Evolutionary conservation across 495 filamentous ascomycete genomes (phyloP).

Genomic region (Aspergillus cavernicola): DNA sequence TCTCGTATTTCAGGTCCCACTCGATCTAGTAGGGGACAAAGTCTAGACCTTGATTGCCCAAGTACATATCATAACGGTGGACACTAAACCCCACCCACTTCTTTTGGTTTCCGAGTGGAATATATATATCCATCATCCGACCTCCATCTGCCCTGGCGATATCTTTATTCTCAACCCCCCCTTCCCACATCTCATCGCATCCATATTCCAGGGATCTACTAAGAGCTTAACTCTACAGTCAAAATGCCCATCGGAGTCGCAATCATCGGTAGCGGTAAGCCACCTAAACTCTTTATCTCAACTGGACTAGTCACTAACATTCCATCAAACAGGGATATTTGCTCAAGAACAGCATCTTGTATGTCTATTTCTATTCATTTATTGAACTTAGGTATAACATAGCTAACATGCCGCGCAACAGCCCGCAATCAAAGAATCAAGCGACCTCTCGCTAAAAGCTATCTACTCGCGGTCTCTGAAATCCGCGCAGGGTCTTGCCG

Average conservation of each 20-base stretch:
- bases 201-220: neutral
- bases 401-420: conserved; percentile 18
- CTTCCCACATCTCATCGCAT: neutral
- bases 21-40: too few species aligned
- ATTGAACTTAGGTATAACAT: neutral
- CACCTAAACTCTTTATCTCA: conserved; percentile 21
- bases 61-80: too few species aligned
- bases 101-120: too few species aligned
- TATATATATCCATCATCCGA: too few species aligned
- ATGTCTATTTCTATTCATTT: conserved; percentile 3
- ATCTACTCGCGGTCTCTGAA: conserved; percentile 59
- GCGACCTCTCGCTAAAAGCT: conserved; percentile 50
- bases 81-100: too few species aligned
- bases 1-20: too few species aligned
- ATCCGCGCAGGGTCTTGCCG: conserved; percentile 42
- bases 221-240: too few species aligned
- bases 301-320: conserved; percentile 4
- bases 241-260: conserved; percentile 53
- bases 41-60: too few species aligned
- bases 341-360: conserved; percentile 42
- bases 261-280: conserved; percentile 62
- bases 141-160: too few species aligned
- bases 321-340: conserved; percentile 46
- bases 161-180: neutral
- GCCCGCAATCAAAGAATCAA: conserved; percentile 49